phyloP scores from a whole-genome alignment of 371 early-diverging fungal species.

The Rhizopus stolonifer region DNA sequence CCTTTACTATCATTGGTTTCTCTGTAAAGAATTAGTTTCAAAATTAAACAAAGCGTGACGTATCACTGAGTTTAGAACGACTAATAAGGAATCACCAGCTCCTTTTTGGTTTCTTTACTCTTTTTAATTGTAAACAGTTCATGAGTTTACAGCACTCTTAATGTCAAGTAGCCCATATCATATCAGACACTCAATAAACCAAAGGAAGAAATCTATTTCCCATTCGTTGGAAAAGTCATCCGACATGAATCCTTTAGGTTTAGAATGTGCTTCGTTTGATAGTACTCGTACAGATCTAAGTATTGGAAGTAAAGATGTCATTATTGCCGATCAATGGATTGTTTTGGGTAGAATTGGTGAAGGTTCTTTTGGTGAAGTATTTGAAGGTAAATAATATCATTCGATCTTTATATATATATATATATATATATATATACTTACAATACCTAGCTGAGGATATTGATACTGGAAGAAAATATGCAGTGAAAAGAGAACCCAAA shows the following conservation, averaged over 20 bases:
- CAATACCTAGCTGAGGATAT: conserved; percentile 43
- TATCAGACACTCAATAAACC: conserved; percentile 16
- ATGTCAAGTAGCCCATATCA: conserved; percentile 18
- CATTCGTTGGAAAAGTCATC: conserved; percentile 13
- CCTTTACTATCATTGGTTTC: no score
- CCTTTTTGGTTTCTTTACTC: no score
- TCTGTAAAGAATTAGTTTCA: no score
- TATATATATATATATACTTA: background rate
- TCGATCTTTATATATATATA: background rate
- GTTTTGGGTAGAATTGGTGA: conserved; percentile 63
- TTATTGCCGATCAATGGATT: conserved; percentile 55
- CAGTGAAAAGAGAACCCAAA: conserved; percentile 54
- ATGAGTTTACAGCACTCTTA: conserved; percentile 1
- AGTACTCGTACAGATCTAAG: conserved; percentile 37
- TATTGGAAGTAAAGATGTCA: conserved; percentile 39
- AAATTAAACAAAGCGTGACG: no score
- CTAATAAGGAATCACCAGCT: no score
- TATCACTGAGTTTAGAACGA: no score
- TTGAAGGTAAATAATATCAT: conserved; percentile 44
- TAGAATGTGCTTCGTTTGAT: conserved; percentile 29
- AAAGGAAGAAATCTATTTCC: conserved; percentile 11
- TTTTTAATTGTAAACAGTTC: background rate
- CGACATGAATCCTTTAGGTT: conserved; percentile 11
- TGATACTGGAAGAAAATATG: conserved; percentile 46
- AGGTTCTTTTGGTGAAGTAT: conserved; percentile 69